Evolutionary conservation across 306 rosid genomes (phyloP), one percentile per base, ranked within the genome.

Genomic region (Prunus padus): DNA sequence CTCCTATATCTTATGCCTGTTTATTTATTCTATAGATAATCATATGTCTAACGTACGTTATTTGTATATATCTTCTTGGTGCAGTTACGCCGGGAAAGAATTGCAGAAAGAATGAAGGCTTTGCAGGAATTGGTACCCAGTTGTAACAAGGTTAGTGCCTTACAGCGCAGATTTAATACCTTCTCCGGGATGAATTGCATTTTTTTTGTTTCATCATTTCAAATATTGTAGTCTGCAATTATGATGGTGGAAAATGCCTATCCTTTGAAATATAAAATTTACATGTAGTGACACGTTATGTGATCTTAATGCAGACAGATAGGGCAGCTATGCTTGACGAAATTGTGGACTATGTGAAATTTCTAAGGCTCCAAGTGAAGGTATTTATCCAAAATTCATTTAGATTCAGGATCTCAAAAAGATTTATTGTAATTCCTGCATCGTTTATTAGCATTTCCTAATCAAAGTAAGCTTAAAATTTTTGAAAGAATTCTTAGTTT

Each of bases 81-180:
- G 79, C 75, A 96, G 99, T 79, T 96, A 74, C 99, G 98, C 18
- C 88, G 99, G 67, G 99, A 96, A 86, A 96, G 99, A 86, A 96
- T 96, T 69, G 98, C 99, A 0, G 99, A 96, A 81, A 89, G 99
- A 89, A 96, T 96, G 99, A 96, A 83, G 89, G 99, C 98, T 75
- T 78, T 96, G 84, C 99, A 92, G 86, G 99, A 96, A 79, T 78
- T 96, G 80, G 99, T 96, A 78, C 99, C 98, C 63, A 89, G 92
- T 77, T 87, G 90, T 78, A 96, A 92, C 63, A 96, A 96, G 96
- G 98, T 92, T 59, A 11, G 89, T 83, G 64, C n/a, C 71, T 75
- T 64, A 63, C 20, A 50, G 25, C 50, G 51, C 42, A 55, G 37
- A 31, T 12, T 75, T 62, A 11, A 40, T 16, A 9, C 56, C 59